phyloP scores from a whole-genome alignment of 129 eudicot species.

The Chrysanthemum lavandulifolium region DNA sequence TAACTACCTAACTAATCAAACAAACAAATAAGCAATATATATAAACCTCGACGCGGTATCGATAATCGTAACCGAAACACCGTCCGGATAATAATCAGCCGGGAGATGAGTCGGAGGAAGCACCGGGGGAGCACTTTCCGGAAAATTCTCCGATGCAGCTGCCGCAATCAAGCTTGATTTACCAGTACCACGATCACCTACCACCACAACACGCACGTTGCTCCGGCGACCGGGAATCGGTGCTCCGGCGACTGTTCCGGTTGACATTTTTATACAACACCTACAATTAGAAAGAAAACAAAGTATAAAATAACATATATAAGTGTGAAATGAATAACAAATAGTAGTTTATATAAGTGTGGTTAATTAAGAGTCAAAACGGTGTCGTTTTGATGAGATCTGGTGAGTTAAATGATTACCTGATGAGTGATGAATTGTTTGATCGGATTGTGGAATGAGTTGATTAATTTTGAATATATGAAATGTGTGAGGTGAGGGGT shows the following conservation, averaged over 20 bases:
- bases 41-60: constrained; percentile 86
- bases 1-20: not conserved
- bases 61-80: constrained; percentile 71
- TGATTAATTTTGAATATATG: constrained; percentile 6
- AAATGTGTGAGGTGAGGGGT: constrained; percentile 16
- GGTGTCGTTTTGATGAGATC: constrained; percentile 21
- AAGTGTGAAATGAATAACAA: not conserved
- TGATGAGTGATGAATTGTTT: not conserved
- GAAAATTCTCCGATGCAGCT: constrained; percentile 74
- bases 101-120: constrained; percentile 96
- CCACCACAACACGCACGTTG: constrained; percentile 80
- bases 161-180: constrained; percentile 92
- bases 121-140: constrained; percentile 65
- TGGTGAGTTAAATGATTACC: constrained; percentile 7
- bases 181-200: constrained; percentile 89
- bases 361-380: no score
- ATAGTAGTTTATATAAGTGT: not conserved
- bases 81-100: constrained; percentile 83
- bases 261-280: constrained; percentile 42
- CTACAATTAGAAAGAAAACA: constrained; percentile 4
- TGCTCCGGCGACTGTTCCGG: constrained; percentile 34
- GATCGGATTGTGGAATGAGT: constrained; percentile 9
- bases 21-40: not conserved
- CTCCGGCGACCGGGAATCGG: constrained; percentile 53
- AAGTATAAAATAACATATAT: not conserved